These are phyloP conservation scores for Articulospora tetracladia DNA, from an alignment of 495 filamentous ascomycete species.

Conservation along the genomic window DNA sequence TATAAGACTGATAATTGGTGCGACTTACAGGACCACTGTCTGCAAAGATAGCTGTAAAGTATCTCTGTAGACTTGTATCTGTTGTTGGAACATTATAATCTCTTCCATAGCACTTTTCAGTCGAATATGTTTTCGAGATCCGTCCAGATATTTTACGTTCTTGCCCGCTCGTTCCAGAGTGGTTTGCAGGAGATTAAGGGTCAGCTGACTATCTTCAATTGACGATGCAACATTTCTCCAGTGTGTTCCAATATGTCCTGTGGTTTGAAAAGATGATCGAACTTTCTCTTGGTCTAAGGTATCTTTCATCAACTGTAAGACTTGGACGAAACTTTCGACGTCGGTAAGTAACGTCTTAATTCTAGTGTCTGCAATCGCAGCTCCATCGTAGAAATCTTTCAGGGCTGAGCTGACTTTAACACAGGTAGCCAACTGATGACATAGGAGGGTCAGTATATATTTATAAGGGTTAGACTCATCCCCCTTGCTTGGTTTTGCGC, in stretches of 20 bases:
- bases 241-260: constrained; percentile 12
- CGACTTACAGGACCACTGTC: constrained; percentile 11
- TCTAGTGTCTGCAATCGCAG: constrained; percentile 2
- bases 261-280: not conserved
- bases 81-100: constrained; percentile 8
- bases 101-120: constrained; percentile 4
- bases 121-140: constrained; percentile 9
- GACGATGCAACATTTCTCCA: constrained; percentile 4
- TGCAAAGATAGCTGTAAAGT: constrained; percentile 15
- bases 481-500: too few species aligned
- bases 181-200: not conserved
- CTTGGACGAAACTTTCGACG: constrained; percentile 7
- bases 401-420: not conserved
- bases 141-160: constrained; percentile 5
- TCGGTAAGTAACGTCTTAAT: constrained; percentile 3
- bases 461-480: too few species aligned
- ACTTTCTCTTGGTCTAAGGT: constrained; percentile 12
- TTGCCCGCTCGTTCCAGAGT: constrained; percentile 8
- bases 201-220: constrained; percentile 7
- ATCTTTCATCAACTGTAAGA: constrained; percentile 10
- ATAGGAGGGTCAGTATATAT: too few species aligned
- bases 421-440: constrained; percentile 4
- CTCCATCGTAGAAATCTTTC: constrained; percentile 13
- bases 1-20: not conserved
- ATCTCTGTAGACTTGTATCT: too few species aligned